Base-by-base conservation (phyloP, 257 asterid genomes). In the Solanum bulbocastanum region DNA sequence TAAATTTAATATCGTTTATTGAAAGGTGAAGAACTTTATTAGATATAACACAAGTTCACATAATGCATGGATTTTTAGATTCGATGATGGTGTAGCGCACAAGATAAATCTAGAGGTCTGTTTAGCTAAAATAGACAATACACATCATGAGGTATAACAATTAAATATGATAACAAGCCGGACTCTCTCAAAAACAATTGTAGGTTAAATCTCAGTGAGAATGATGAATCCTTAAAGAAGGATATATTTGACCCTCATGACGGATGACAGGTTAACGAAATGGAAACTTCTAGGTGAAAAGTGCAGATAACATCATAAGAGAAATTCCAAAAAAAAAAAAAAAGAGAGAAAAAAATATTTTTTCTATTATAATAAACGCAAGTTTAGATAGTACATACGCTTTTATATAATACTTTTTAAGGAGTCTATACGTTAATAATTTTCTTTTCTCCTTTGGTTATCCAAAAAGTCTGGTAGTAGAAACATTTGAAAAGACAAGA, bases 1-100 rank as follows among this genome's bases (percentile, higher is more conserved):
- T 30, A 2, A 14, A 27, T 68, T 0, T 8, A 0, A 0, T 3
- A 3, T 58, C 5, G 0, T 1, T 0, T 2, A 8, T 32, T 4
- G 1, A 30, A 15, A 30, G 1, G 23, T 14, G 12, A 69, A 30
- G 0, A 14, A 30, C 10, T 14, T 30, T 69, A 69, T 14, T 30
- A 69, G 1, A 14, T 1, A 2, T 3, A 56, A 56, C 5, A 68
- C 1, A 68, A 30, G 5, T 3, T 68, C 1, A 14, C 2, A 14
- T 46, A 46, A 2, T 14, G 1, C 3, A 32, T 3, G 1, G 1
- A 0, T 1, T 72, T 33, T 33, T 33, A 5, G 0, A 22, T 22
- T 72, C 5, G 4, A 33, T 33, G 2, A 72, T 18, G 2, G 1
- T 3, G 0, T 18, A 8, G 4, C 1, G 1, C 8, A 8, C 18